Conservation (phyloP, 164 flowering plant species). For the Brasenia schreberi region DNA sequence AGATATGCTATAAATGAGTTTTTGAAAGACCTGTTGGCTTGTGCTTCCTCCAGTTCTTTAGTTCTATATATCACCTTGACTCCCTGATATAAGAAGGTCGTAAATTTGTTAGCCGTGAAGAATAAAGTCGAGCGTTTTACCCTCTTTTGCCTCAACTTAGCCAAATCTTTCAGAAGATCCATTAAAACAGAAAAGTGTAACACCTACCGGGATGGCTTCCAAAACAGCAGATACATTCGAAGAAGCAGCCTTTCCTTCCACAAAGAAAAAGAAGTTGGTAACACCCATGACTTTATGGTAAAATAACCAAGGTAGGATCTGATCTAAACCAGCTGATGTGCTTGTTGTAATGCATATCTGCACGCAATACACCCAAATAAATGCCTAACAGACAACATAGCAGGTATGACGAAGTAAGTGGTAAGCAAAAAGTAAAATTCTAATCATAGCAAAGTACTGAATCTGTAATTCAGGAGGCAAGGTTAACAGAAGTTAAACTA, state of each 20-base stretch:
- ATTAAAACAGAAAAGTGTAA: neutral
- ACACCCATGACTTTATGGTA: slow-evolving; percentile 95
- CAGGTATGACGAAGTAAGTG: too few species aligned
- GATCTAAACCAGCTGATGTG: slow-evolving; percentile 92
- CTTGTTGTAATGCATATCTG: slow-evolving; percentile 77
- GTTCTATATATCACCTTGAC: slow-evolving; percentile 83
- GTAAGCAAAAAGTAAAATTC: too few species aligned
- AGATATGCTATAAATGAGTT: neutral
- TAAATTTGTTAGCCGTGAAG: neutral
- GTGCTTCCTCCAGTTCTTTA: slow-evolving; percentile 81
- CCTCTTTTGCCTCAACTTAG: neutral
- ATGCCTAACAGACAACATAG: too few species aligned
- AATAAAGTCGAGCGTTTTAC: neutral
- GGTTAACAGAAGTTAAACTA: too few species aligned
- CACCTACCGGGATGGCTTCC: slow-evolving; percentile 79
- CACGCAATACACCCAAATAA: slow-evolving; percentile 1
- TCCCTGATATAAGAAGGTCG: slow-evolving; percentile 36
- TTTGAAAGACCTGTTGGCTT: slow-evolving; percentile 61
- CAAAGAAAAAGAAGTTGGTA: slow-evolving; percentile 72
- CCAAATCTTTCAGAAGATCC: neutral
- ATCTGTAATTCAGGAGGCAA: too few species aligned
- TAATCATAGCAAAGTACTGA: too few species aligned
- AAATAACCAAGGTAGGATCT: slow-evolving; percentile 89
- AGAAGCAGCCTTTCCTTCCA: slow-evolving; percentile 95
- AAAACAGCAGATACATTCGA: slow-evolving; percentile 64